Evolutionary conservation across 2,329 filamentous ascomycete genomes (phyloP).

Genomic region (Nemania sp.): DNA sequence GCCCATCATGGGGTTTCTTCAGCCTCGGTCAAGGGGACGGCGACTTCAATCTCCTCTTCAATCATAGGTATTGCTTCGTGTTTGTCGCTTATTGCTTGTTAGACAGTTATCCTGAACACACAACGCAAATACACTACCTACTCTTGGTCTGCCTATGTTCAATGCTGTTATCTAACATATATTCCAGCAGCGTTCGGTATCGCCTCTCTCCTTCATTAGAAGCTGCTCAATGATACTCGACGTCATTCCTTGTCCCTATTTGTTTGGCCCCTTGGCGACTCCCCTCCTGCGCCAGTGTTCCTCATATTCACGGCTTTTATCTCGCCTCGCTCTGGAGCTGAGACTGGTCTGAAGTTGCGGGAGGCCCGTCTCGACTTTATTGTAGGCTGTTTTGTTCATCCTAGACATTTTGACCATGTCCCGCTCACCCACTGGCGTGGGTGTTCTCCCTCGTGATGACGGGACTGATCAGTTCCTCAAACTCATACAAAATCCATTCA

Average conservation of each 20-base stretch:
- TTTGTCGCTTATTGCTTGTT: background rate
- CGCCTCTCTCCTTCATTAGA: conserved; percentile 3
- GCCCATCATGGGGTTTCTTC: background rate
- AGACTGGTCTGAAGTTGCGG: background rate
- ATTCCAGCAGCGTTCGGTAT: background rate
- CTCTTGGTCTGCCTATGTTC: too few species aligned
- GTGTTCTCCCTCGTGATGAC: conserved; percentile 19
- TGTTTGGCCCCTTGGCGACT: background rate
- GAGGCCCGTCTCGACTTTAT: background rate
- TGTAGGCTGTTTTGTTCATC: background rate
- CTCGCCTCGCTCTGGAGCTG: background rate
- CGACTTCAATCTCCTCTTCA: background rate
- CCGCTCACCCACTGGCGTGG: background rate
- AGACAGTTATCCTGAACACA: background rate
- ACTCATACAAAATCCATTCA: conserved; percentile 55
- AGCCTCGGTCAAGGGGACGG: background rate
- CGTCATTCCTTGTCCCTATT: conserved; percentile 9
- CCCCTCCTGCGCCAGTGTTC: background rate
- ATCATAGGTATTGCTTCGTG: conserved; percentile 3
- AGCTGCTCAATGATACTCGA: conserved; percentile 22
- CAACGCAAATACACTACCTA: background rate
- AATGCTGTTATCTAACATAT: too few species aligned
- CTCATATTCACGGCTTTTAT: background rate
- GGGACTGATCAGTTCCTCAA: conserved; percentile 48
- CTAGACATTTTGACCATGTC: conserved; percentile 8